Conservation (phyloP, 768 basidiomycete genomes). For the Cystobasidiopsis lactophilus region DNA sequence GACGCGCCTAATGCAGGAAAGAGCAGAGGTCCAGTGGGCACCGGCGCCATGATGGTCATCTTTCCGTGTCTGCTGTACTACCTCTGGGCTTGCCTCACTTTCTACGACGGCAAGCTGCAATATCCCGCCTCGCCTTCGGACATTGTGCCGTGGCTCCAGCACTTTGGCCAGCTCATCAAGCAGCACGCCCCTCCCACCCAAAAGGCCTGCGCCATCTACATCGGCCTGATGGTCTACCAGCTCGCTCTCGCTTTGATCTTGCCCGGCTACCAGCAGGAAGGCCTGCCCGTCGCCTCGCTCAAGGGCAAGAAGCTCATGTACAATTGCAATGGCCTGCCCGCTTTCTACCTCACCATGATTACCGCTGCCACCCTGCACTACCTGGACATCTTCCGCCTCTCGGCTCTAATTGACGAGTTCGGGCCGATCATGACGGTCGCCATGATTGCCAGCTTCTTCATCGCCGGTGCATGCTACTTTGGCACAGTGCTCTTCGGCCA, state of each 20-base stretch:
- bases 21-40: too few relatives aligned
- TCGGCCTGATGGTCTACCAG: constrained; percentile 67
- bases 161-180: constrained; percentile 8
- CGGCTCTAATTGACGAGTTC: constrained; percentile 86
- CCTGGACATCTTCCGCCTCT: constrained; percentile 65
- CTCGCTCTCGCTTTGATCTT: constrained; percentile 72
- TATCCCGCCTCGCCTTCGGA: constrained; percentile 1
- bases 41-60: constrained; percentile 51
- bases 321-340: constrained; percentile 83
- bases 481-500: constrained; percentile 52
- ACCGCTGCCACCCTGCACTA: constrained; percentile 48
- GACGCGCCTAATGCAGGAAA: too few relatives aligned
- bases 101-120: constrained; percentile 53
- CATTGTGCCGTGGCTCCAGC: not conserved
- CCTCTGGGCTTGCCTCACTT: constrained; percentile 91
- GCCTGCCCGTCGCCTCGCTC: constrained; percentile 85
- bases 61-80: constrained; percentile 97
- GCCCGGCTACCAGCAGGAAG: constrained; percentile 81
- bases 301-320: constrained; percentile 81
- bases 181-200: constrained; percentile 78
- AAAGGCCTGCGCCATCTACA: constrained; percentile 78
- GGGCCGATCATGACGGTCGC: constrained; percentile 87
- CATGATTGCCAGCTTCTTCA: constrained; percentile 73
- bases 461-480: constrained; percentile 56
- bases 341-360: constrained; percentile 58